A percentile compares a stretch with the other conserved stretches of the same genome.
Evolutionary conservation across 495 filamentous ascomycete genomes (phyloP).

Genomic region (Penicillium salamii): DNA sequence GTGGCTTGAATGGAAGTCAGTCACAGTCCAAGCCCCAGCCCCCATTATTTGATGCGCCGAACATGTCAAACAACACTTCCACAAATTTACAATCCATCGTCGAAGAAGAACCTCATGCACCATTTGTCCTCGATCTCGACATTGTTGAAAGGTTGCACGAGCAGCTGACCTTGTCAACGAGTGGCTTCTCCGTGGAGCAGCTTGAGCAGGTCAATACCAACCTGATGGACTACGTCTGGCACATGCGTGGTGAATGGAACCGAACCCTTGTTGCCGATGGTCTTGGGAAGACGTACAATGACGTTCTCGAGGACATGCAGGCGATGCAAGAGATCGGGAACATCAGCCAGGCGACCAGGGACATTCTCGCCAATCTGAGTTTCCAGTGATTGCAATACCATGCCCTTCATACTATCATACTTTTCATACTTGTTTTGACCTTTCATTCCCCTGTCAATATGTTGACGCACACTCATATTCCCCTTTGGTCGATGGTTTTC

Average conservation of each 20-base stretch:
- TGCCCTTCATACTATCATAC: neutral
- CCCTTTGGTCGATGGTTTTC: constrained; percentile 15
- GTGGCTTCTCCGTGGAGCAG: constrained; percentile 86
- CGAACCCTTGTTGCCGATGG: constrained; percentile 63
- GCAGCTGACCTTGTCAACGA: constrained; percentile 59
- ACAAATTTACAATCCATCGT: constrained; percentile 42
- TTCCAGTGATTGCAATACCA: constrained; percentile 13
- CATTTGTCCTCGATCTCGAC: constrained; percentile 55
- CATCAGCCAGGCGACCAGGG: constrained; percentile 40
- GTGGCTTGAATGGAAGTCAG: constrained; percentile 34
- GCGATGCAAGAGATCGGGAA: constrained; percentile 56
- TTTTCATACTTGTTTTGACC: constrained; percentile 8
- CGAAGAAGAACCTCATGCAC: constrained; percentile 39
- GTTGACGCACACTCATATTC: constrained; percentile 7
- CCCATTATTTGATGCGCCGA: constrained; percentile 42
- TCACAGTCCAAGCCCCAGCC: constrained; percentile 43
- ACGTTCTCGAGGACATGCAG: constrained; percentile 77
- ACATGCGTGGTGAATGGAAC: constrained; percentile 72
- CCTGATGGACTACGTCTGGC: constrained; percentile 88
- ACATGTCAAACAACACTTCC: constrained; percentile 26
- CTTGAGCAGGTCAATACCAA: constrained; percentile 89
- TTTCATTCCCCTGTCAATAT: constrained; percentile 12
- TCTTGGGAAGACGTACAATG: constrained; percentile 69
- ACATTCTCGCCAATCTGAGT: constrained; percentile 27
- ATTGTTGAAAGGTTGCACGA: constrained; percentile 55